Base-by-base conservation (phyloP, 2,329 filamentous ascomycete species). In the Botrytis cinerea region DNA sequence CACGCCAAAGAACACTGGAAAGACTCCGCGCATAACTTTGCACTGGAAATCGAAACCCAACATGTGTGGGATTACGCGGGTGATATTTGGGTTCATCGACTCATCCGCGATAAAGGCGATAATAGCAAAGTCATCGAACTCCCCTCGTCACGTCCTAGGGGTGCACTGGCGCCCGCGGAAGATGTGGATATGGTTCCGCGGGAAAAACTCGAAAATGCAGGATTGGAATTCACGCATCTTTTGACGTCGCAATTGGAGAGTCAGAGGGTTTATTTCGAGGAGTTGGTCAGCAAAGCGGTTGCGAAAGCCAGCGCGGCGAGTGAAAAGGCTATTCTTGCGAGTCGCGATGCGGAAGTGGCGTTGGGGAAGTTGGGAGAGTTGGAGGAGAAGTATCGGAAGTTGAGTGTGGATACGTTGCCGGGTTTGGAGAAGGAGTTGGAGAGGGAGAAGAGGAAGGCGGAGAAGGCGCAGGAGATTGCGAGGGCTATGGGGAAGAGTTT, bases 21-120 rank as follows among this genome's bases (percentile, higher is more conserved):
- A 82, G 88, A 93, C 72, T 97, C 93, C 4, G 90, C 90, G 6
- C 96, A 99, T 82, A 93, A 92, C 76, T 99, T 97, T 81, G 92
- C 94, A 40, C 92, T 99, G 81, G 96, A 99, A 81, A 89, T 98
- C 54, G 90, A 92, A 75, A 97, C 94, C 0, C 95, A 99, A 81
- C 92, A 97, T 78, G 95, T 99, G 1, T 99, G 96, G 96, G 96
- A 99, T 82, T 99, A 99, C 77, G 93, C 93, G 0, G 94, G 93
- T 7, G 96, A 99, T 80, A 93, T 92, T 80, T 99, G 97, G 87
- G 96, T 98, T 67, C 96, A 99, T 82, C 91, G 96, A 16, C 89
- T 98, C 70, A 97, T 99, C 73, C 92, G 97, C 77, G 94, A 94
- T 80, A 97, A 98, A 84, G 91, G 93, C 16, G 94, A 97, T 81